These are phyloP conservation scores for Fusarium sacchari DNA, from an alignment of 2,329 filamentous ascomycete genomes.

Conservation along the genomic window DNA sequence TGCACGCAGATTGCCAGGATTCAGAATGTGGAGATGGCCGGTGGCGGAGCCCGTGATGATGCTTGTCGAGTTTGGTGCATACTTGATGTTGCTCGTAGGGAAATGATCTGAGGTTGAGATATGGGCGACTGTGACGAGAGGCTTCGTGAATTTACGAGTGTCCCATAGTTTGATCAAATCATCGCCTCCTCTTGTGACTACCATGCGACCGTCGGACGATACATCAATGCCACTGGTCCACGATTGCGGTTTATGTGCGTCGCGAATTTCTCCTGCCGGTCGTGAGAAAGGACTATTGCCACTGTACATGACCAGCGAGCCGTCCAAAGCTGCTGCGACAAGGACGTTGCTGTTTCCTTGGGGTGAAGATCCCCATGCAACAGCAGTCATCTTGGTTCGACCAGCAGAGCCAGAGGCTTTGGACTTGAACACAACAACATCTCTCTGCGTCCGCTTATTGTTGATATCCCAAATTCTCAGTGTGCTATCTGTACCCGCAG, in stretches of 20 bases:
- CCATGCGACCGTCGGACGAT: conserved; percentile 87
- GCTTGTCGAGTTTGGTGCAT: conserved; percentile 83
- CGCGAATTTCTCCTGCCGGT: conserved; percentile 82
- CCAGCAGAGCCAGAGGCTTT: conserved; percentile 88
- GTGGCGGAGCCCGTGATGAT: conserved; percentile 89
- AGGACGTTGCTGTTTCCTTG: conserved; percentile 84
- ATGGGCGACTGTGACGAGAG: conserved; percentile 82
- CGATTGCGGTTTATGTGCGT: conserved; percentile 83
- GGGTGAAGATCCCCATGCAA: conserved; percentile 81
- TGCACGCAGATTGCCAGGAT: conserved; percentile 86
- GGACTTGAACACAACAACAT: conserved; percentile 96
- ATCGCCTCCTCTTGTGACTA: conserved; percentile 91
- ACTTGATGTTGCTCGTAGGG: conserved; percentile 86
- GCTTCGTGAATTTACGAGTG: conserved; percentile 91
- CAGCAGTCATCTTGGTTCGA: conserved; percentile 91
- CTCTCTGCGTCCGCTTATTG: conserved; percentile 86
- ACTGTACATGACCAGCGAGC: conserved; percentile 89
- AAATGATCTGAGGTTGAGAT: conserved; percentile 85
- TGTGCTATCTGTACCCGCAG: conserved; percentile 94
- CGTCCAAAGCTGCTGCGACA: conserved; percentile 85
- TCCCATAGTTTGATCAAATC: conserved; percentile 97
- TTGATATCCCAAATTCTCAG: conserved; percentile 97
- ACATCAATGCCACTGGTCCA: conserved; percentile 95
- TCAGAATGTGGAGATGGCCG: conserved; percentile 91
- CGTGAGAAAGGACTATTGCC: conserved; percentile 87